phyloP scores from a whole-genome alignment of 257 asterid genomes.

The Solanum raphanifolium region DNA sequence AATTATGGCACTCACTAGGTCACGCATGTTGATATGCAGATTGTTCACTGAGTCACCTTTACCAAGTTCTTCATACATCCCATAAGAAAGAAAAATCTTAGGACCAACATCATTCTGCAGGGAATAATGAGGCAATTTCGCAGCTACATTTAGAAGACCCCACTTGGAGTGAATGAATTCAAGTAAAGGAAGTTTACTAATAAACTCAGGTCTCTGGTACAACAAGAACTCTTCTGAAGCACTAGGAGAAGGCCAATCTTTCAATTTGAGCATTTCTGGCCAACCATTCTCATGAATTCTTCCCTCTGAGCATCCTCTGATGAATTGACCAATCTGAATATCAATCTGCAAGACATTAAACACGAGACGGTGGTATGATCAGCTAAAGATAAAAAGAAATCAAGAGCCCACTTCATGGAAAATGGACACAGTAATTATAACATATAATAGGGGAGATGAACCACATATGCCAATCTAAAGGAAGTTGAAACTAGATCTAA shows the following conservation, averaged over 20 bases:
- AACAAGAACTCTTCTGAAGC: slow-evolving; percentile 89
- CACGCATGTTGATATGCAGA: slow-evolving; percentile 83
- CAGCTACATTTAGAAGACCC: slow-evolving; percentile 98
- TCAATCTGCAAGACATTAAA: slow-evolving; percentile 46
- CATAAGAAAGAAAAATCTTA: slow-evolving; percentile 74
- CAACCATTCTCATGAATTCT: slow-evolving; percentile 57
- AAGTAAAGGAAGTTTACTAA: slow-evolving; percentile 81
- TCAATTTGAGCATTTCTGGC: slow-evolving; percentile 67
- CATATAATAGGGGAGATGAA: slow-evolving; percentile 1
- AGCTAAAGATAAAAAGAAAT: not conserved
- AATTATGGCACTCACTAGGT: slow-evolving; percentile 50
- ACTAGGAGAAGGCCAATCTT: slow-evolving; percentile 98
- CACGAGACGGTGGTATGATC: slow-evolving; percentile 6
- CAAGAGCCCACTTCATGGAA: not conserved
- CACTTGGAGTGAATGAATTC: slow-evolving; percentile 96
- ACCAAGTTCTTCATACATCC: slow-evolving; percentile 53
- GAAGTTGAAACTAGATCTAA: not conserved
- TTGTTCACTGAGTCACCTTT: slow-evolving; percentile 60
- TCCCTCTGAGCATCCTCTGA: slow-evolving; percentile 82
- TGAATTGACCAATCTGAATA: slow-evolving; percentile 70
- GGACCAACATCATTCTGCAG: slow-evolving; percentile 98
- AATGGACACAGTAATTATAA: not conserved
- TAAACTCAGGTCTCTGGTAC: slow-evolving; percentile 89
- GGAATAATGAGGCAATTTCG: slow-evolving; percentile 93
- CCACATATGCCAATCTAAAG: not conserved